A percentile compares a stretch with the other conserved stretches of the same genome.
These are phyloP conservation scores for Viola pubescens DNA, from an alignment of 441 rosid species.

Conservation along the genomic window DNA sequence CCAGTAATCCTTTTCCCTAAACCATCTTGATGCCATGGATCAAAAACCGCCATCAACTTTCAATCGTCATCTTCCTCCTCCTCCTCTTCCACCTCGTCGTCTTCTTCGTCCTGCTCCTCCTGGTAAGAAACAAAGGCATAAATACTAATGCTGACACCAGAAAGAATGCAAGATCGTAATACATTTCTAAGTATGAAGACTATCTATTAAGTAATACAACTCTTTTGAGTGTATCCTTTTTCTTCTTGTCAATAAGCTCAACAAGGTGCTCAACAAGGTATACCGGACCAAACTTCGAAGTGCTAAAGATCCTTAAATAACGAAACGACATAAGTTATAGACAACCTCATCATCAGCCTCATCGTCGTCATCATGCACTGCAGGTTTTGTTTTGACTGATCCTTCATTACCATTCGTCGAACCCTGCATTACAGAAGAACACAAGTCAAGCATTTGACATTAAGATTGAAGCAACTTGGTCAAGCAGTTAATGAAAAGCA, in stretches of 20 bases:
- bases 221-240: neutral
- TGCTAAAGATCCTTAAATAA: neutral
- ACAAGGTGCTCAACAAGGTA: too few relatives aligned
- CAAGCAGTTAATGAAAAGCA: neutral
- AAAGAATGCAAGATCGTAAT: neutral
- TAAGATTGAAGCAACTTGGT: neutral
- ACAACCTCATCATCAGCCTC: conserved; percentile 50
- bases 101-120: conserved; percentile 27
- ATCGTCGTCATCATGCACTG: conserved; percentile 48
- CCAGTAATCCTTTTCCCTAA: conserved; percentile 4
- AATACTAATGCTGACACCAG: neutral
- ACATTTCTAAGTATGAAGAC: neutral
- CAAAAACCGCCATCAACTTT: conserved; percentile 16
- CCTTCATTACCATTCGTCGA: conserved; percentile 40
- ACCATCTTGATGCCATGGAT: conserved; percentile 5
- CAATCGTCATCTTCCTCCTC: conserved; percentile 33
- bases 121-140: conserved; percentile 10
- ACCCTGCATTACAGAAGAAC: conserved; percentile 28
- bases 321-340: neutral
- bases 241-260: neutral
- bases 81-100: conserved; percentile 24
- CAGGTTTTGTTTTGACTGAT: conserved; percentile 65
- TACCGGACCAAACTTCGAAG: neutral
- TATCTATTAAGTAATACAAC: neutral
- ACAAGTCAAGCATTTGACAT: conserved; percentile 8